phyloP scores from a whole-genome alignment of 73 alveolate genomes.

The Loxodes magnus region DNA sequence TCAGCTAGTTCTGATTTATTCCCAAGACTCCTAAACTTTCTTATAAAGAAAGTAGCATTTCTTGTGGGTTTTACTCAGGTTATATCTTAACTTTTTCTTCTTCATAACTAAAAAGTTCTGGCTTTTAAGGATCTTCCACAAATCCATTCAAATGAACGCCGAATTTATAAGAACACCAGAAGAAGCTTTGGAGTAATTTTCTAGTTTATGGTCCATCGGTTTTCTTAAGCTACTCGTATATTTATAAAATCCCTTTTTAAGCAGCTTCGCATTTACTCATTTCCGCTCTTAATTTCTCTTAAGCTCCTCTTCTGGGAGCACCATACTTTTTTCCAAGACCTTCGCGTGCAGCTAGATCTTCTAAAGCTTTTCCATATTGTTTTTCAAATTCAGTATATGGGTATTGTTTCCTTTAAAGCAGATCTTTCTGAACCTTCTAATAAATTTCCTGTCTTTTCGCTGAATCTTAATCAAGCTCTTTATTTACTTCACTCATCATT shows the following conservation, averaged over 20 bases:
- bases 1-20: constrained; percentile 15
- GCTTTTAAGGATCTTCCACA: constrained; percentile 60
- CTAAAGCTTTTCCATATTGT: constrained; percentile 52
- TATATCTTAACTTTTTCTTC: background rate
- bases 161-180: no score
- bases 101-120: constrained; percentile 49
- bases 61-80: constrained; percentile 27
- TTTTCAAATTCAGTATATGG: constrained; percentile 63
- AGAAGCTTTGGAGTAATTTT: no score
- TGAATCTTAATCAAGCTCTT: constrained; percentile 38
- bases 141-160: constrained; percentile 54
- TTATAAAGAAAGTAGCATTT: constrained; percentile 16
- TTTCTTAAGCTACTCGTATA: no score
- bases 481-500: constrained; percentile 55
- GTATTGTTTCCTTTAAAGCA: constrained; percentile 34
- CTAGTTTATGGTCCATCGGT: no score
- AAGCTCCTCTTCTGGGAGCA: constrained; percentile 79
- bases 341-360: constrained; percentile 76
- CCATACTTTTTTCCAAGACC: constrained; percentile 89
- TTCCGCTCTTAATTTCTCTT: constrained; percentile 74
- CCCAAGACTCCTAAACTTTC: constrained; percentile 24
- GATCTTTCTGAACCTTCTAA: constrained; percentile 38
- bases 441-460: constrained; percentile 43
- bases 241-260: constrained; percentile 72
- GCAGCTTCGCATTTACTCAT: constrained; percentile 89